Evolutionary conservation across 2,329 filamentous ascomycete species (phyloP).

Genomic region (Xylariales sp.): DNA sequence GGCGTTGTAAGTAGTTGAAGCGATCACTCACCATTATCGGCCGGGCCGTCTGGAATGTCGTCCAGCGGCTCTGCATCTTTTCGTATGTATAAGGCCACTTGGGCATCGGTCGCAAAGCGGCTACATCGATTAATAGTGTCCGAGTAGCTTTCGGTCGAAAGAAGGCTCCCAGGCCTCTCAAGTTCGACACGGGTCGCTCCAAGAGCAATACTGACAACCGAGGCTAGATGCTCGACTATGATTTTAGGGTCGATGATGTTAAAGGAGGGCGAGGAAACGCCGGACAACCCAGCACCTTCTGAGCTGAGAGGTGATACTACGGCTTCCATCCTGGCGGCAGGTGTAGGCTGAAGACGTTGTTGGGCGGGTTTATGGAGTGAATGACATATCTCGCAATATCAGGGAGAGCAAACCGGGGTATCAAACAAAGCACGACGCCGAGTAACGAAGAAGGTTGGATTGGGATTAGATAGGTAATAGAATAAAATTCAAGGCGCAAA

Average conservation of each 20-base stretch:
- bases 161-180: constrained; percentile 81
- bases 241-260: constrained; percentile 73
- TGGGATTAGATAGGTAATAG: constrained; percentile 36
- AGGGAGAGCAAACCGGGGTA: constrained; percentile 36
- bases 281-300: constrained; percentile 60
- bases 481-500: constrained; percentile 39
- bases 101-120: constrained; percentile 88
- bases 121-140: constrained; percentile 90
- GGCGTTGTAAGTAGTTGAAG: neutral
- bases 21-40: constrained; percentile 57
- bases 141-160: constrained; percentile 75
- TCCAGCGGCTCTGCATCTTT: constrained; percentile 76
- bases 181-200: constrained; percentile 83
- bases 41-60: constrained; percentile 61
- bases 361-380: constrained; percentile 36
- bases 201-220: constrained; percentile 77
- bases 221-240: constrained; percentile 77
- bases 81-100: constrained; percentile 89
- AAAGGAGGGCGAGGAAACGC: constrained; percentile 59
- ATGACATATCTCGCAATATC: constrained; percentile 43
- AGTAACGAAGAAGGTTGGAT: constrained; percentile 18
- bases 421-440: constrained; percentile 37
- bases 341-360: constrained; percentile 34
- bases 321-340: constrained; percentile 61
- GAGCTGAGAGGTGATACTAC: constrained; percentile 59